Evolutionary conservation across 1,284 basidiomycete species (phyloP).

Genomic region (Moesziomyces parantarcticus): DNA sequence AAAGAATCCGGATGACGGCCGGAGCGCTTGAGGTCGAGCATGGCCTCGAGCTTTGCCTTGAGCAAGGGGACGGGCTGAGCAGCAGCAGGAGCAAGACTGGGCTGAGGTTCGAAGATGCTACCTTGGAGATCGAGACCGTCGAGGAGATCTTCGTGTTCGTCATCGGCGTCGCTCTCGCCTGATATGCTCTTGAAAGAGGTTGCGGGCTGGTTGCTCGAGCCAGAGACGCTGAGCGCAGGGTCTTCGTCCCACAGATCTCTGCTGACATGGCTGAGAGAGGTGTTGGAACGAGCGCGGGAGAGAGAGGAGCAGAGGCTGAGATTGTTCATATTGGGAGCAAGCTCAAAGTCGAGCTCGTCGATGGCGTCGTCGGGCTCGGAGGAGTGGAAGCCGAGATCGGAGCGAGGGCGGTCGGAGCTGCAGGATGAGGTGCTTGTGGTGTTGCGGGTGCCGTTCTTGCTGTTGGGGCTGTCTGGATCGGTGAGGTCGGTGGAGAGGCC

Average conservation of each 20-base stretch:
- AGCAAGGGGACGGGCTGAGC: slow-evolving; percentile 8
- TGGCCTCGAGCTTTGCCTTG: slow-evolving; percentile 43
- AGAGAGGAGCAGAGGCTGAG: slow-evolving; percentile 51
- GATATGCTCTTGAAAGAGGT: slow-evolving; percentile 27
- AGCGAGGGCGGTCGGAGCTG: slow-evolving; percentile 20
- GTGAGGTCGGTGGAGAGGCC: slow-evolving; percentile 53
- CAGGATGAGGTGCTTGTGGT: slow-evolving; percentile 20
- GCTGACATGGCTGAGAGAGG: slow-evolving; percentile 35
- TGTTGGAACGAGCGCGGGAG: slow-evolving; percentile 34
- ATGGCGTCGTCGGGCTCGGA: slow-evolving; percentile 23
- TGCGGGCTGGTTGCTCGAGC: slow-evolving; percentile 10
- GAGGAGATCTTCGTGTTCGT: slow-evolving; percentile 52
- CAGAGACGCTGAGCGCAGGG: slow-evolving; percentile 4
- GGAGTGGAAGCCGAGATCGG: slow-evolving; percentile 33
- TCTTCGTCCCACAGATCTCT: slow-evolving; percentile 46
- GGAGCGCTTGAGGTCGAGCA: slow-evolving; percentile 47
- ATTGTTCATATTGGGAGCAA: slow-evolving; percentile 39
- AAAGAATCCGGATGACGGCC: slow-evolving; percentile 5
- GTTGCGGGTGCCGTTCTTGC: slow-evolving; percentile 18
- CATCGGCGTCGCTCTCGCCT: slow-evolving; percentile 52
- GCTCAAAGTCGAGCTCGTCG: slow-evolving; percentile 50
- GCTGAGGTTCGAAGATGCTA: slow-evolving; percentile 41
- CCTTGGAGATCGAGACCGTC: slow-evolving; percentile 50
- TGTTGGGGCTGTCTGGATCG: slow-evolving; percentile 45
- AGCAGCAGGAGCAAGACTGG: background rate